Percentiles rank a stretch among this genome's conserved stretches.
Evolutionary conservation across 192 early-diverging fungal species (phyloP).

Genomic region (Coemansia brasiliensis): DNA sequence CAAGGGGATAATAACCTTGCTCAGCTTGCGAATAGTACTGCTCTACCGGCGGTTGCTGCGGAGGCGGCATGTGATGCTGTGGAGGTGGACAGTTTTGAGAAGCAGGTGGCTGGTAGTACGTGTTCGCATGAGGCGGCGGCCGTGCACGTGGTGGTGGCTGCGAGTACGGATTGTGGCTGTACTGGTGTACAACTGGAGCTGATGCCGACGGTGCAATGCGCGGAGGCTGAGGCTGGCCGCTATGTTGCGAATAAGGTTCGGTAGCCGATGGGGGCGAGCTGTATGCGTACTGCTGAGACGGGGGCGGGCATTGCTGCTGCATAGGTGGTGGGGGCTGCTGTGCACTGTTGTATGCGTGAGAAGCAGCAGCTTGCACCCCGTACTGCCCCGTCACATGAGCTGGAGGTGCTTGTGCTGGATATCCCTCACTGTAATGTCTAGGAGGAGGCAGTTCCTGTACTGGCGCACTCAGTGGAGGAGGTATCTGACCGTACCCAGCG

Average conservation of each 20-base stretch:
- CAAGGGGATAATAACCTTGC: conserved; percentile 9
- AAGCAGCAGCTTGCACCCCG: conserved; percentile 1
- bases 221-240: not conserved
- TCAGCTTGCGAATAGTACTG: conserved; percentile 4
- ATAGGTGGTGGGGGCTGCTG: conserved; percentile 1
- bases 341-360: not conserved
- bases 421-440: not conserved
- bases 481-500: conserved; percentile 3
- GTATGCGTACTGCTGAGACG: conserved; percentile 3
- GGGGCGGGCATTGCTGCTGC: not conserved
- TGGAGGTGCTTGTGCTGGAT: not conserved
- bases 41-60: conserved; percentile 2
- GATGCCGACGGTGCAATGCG: conserved; percentile 1
- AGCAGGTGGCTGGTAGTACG: conserved; percentile 7
- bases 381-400: conserved; percentile 16
- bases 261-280: not conserved
- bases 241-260: not conserved
- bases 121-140: not conserved
- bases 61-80: not conserved
- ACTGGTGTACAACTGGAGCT: not conserved
- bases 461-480: conserved; percentile 10
- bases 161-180: conserved; percentile 3
- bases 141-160: not conserved
- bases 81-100: not conserved
- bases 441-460: not conserved